phyloP scores from a whole-genome alignment of 208 protist species.

The Herpetomonas muscarum region DNA sequence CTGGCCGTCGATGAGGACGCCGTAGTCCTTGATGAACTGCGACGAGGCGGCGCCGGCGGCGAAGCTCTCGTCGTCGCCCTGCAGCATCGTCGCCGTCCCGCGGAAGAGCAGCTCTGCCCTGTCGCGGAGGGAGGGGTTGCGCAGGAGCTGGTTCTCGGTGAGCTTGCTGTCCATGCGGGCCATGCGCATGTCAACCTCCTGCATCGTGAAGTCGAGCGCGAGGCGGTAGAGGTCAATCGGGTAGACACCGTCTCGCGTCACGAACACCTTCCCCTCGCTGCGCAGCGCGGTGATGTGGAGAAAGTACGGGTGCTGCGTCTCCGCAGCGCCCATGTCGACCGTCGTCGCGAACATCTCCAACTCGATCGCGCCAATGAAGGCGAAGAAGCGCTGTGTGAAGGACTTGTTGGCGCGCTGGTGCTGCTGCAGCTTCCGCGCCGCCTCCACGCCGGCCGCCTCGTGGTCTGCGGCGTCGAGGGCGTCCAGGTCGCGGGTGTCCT shows the following conservation, averaged over 20 bases:
- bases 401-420: conserved; percentile 34
- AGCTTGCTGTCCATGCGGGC: conserved; percentile 57
- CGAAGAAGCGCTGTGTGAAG: conserved; percentile 63
- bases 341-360: conserved; percentile 67
- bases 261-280: conserved; percentile 51
- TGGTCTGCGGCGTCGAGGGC: conserved; percentile 6
- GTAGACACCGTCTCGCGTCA: conserved; percentile 58
- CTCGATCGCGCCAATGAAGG: conserved; percentile 71
- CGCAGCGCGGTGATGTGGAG: conserved; percentile 69
- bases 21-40: conserved; percentile 73
- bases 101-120: conserved; percentile 54
- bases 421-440: conserved; percentile 39
- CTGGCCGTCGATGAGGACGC: conserved; percentile 66
- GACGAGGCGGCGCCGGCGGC: conserved; percentile 15
- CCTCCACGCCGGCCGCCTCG: conserved; percentile 14
- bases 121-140: conserved; percentile 46
- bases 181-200: conserved; percentile 73
- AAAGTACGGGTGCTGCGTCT: conserved; percentile 68
- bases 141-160: conserved; percentile 36
- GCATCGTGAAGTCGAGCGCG: conserved; percentile 67
- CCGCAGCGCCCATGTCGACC: conserved; percentile 66
- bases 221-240: conserved; percentile 69
- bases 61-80: conserved; percentile 21
- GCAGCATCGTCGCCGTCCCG: conserved; percentile 17
- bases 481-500: conserved; percentile 17